Conservation (phyloP, 495 filamentous ascomycete genomes). For the Xylaria scruposa region DNA sequence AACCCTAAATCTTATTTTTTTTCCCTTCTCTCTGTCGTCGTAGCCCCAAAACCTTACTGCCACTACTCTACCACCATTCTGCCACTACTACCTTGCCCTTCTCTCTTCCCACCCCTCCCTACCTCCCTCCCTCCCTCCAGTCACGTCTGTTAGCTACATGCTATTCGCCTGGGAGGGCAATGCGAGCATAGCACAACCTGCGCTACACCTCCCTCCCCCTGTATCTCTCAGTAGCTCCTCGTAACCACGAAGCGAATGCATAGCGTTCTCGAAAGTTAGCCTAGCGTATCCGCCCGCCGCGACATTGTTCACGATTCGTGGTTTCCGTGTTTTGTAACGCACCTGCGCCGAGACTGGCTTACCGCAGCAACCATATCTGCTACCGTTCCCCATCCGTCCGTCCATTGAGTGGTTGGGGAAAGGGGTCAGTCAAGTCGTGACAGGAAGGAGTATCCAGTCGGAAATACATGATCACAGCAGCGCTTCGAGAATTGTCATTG, state of each 20-base stretch:
- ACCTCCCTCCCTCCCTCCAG: slow-evolving; percentile 22
- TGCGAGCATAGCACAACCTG: slow-evolving; percentile 1
- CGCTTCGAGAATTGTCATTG: background rate
- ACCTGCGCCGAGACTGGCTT: slow-evolving; percentile 19
- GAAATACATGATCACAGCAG: slow-evolving; percentile 9
- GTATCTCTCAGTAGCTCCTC: background rate
- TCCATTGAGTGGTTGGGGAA: slow-evolving; percentile 25
- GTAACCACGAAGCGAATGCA: slow-evolving; percentile 11
- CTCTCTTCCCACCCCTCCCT: slow-evolving; percentile 12
- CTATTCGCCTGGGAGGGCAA: slow-evolving; percentile 18
- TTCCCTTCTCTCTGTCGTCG: slow-evolving; percentile 20
- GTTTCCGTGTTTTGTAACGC: background rate
- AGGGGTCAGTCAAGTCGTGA: slow-evolving; percentile 11
- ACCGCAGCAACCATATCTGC: background rate
- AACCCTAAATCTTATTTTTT: slow-evolving; percentile 25
- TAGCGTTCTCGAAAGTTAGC: background rate
- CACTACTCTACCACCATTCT: slow-evolving; percentile 10
- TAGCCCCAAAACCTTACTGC: slow-evolving; percentile 8
- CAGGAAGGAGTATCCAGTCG: slow-evolving; percentile 6
- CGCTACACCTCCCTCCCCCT: slow-evolving; percentile 10
- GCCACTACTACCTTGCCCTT: slow-evolving; percentile 4
- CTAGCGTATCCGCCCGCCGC: slow-evolving; percentile 6
- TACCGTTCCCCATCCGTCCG: slow-evolving; percentile 22
- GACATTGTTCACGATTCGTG: background rate
- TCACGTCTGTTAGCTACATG: slow-evolving; percentile 14